These are phyloP conservation scores for Flaveria sonorensis DNA, from an alignment of 129 eudicot genomes.

Conservation along the genomic window DNA sequence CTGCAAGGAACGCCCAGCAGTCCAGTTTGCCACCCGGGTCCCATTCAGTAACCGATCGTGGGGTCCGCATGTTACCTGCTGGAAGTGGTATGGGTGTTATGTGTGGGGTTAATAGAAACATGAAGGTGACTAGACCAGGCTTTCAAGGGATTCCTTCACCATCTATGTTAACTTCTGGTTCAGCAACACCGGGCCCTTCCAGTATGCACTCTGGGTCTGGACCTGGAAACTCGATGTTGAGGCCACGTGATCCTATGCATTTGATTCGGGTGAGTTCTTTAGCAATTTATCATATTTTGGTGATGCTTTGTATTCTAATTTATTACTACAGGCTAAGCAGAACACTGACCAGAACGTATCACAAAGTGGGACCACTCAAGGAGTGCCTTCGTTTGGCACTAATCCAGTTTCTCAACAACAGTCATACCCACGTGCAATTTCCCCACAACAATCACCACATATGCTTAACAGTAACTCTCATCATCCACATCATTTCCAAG, in stretches of 20 bases:
- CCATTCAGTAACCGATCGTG: conserved; percentile 62
- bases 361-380: conserved; percentile 57
- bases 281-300: conserved; percentile 1
- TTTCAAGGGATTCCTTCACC: conserved; percentile 66
- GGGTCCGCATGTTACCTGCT: conserved; percentile 64
- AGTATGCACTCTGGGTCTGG: conserved; percentile 58
- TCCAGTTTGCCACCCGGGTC: conserved; percentile 62
- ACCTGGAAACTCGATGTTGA: conserved; percentile 72
- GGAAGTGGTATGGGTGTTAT: conserved; percentile 61
- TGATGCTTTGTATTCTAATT: not conserved
- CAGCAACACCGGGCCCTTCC: conserved; percentile 46
- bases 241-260: conserved; percentile 77
- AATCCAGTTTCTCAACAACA: conserved; percentile 54
- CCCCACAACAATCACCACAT: conserved; percentile 70
- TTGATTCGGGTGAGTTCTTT: conserved; percentile 61
- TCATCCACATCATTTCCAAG: conserved; percentile 72
- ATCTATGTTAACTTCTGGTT: conserved; percentile 46
- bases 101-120: conserved; percentile 61
- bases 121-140: conserved; percentile 71
- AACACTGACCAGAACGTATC: conserved; percentile 65
- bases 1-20: conserved; percentile 66
- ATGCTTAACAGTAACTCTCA: conserved; percentile 48
- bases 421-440: conserved; percentile 62
- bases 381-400: conserved; percentile 46
- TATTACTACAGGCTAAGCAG: conserved; percentile 56